phyloP scores from a whole-genome alignment of 2,329 filamentous ascomycete species.

The Verticillium klebahnii region DNA sequence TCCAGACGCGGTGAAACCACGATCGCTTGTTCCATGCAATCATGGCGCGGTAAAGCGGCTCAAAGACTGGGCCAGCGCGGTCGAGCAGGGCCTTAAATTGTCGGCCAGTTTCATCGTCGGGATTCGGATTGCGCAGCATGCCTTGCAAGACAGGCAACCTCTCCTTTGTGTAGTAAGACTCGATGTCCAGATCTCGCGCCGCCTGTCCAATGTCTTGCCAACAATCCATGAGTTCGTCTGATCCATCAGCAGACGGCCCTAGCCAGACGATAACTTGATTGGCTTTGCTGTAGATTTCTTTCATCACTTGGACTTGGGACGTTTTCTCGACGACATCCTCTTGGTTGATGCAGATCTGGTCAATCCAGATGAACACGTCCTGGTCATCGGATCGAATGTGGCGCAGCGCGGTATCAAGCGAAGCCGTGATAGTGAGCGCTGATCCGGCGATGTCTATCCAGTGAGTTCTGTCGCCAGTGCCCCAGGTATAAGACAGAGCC shows the following conservation, averaged over 20 bases:
- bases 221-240: constrained; percentile 10
- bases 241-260: constrained; percentile 15
- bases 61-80: not conserved
- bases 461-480: constrained; percentile 5
- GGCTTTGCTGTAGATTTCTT: constrained; percentile 28
- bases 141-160: not conserved
- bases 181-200: constrained; percentile 18
- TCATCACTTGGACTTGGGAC: constrained; percentile 33
- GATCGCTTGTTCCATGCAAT: constrained; percentile 8
- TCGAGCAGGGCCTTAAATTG: constrained; percentile 3
- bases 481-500: constrained; percentile 21
- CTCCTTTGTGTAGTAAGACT: constrained; percentile 5
- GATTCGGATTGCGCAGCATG: constrained; percentile 1
- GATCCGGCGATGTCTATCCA: constrained; percentile 2
- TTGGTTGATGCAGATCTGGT: constrained; percentile 37
- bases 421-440: constrained; percentile 7
- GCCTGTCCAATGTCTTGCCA: constrained; percentile 17
- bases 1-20: constrained; percentile 23
- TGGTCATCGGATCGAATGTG: constrained; percentile 4
- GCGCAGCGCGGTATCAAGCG: constrained; percentile 8
- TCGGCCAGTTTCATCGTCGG: constrained; percentile 15
- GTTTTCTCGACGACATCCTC: constrained; percentile 27
- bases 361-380: constrained; percentile 27
- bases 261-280: constrained; percentile 29
- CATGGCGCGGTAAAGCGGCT: not conserved